Evolutionary conservation across 192 early-diverging fungal species (phyloP).

Genomic region (Podila minutissima): DNA sequence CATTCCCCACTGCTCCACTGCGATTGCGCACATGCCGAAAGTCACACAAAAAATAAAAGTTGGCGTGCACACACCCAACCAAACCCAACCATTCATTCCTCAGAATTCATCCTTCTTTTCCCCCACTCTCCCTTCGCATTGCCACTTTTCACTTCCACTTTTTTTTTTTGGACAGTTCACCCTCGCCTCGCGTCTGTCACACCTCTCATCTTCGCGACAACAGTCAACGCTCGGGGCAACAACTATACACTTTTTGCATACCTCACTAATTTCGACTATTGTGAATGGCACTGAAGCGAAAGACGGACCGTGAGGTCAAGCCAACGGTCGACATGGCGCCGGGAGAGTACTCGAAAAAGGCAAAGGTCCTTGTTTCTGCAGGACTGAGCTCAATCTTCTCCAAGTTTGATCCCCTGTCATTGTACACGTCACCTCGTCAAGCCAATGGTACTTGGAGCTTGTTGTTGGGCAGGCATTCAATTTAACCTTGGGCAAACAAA

Average conservation of each 20-base stretch:
- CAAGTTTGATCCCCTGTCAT: not conserved
- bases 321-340: not conserved
- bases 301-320: not conserved
- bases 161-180: not conserved
- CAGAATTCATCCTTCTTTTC: not conserved
- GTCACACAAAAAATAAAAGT: constrained; percentile 11
- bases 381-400: not conserved
- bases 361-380: not conserved
- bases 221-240: not conserved
- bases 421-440: not conserved
- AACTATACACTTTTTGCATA: not conserved
- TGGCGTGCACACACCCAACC: not conserved
- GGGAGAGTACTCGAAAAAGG: not conserved
- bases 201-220: not conserved
- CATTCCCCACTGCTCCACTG: not conserved
- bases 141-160: not conserved
- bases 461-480: not conserved
- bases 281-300: not conserved
- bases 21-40: not conserved
- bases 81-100: not conserved
- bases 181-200: not conserved
- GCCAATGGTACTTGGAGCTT: constrained; percentile 1
- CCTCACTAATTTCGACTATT: too few species aligned
- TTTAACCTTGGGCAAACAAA: not conserved
- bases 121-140: not conserved